phyloP scores from a whole-genome alignment of 805 yeast species.

The Hemisphaericaspora nanyangensis region DNA sequence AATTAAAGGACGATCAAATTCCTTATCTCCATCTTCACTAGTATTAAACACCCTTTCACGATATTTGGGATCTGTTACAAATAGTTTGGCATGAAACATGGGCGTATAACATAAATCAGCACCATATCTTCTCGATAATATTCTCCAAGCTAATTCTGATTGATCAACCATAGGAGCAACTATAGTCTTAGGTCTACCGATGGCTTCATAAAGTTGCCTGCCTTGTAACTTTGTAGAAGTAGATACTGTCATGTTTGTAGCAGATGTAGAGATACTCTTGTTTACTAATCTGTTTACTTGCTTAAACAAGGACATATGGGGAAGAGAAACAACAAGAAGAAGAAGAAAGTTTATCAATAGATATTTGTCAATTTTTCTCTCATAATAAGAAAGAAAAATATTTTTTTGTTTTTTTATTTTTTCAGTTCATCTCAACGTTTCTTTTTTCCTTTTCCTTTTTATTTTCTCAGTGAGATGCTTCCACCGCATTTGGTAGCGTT shows the following conservation, averaged over 20 bases:
- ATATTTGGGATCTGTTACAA: slow-evolving; percentile 81
- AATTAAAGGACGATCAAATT: slow-evolving; percentile 76
- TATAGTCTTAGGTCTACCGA: slow-evolving; percentile 76
- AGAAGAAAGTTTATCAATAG: no score
- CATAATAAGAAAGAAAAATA: no score
- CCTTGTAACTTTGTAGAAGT: slow-evolving; percentile 35
- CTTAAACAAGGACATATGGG: neutral
- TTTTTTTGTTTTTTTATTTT: no score
- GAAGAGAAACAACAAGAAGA: no score
- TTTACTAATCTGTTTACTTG: neutral
- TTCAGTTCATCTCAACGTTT: neutral
- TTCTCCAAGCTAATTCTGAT: slow-evolving; percentile 92
- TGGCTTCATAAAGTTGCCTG: slow-evolving; percentile 59
- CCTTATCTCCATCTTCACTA: slow-evolving; percentile 62
- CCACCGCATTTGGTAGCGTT: no score
- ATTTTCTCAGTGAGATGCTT: neutral
- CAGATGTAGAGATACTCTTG: neutral
- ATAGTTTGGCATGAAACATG: slow-evolving; percentile 90
- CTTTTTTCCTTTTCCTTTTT: neutral
- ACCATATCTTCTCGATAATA: slow-evolving; percentile 80
- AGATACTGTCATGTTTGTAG: neutral
- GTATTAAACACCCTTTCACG: slow-evolving; percentile 67
- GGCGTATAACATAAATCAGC: slow-evolving; percentile 95
- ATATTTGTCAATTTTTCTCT: no score
- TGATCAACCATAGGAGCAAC: slow-evolving; percentile 99